These are phyloP conservation scores for Acorus gramineus DNA, from an alignment of 106 monocot species.

Conservation along the genomic window DNA sequence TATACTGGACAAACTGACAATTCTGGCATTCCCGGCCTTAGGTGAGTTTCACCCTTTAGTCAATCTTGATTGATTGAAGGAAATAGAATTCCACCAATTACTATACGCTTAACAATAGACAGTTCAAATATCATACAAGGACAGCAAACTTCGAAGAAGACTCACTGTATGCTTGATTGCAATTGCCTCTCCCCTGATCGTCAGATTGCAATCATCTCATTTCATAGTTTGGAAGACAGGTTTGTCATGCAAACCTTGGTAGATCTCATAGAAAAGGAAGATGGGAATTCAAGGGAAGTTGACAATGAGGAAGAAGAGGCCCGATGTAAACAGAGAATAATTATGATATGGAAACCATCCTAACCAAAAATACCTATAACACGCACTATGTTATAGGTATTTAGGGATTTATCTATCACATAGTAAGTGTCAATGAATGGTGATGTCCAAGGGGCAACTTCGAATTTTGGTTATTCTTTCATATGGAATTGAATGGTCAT, in stretches of 20 bases:
- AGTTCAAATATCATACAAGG: conserved; percentile 51
- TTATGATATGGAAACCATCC: conserved; percentile 46
- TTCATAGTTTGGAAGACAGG: conserved; percentile 95
- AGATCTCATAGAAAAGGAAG: conserved; percentile 35
- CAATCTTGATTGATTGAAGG: conserved; percentile 26
- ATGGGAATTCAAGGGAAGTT: conserved; percentile 6
- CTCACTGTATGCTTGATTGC: conserved; percentile 60
- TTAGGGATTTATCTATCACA: no score
- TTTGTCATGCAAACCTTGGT: conserved; percentile 88
- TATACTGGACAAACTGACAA: no score
- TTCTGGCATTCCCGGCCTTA: no score
- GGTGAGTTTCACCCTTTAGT: no score
- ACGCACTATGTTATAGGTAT: conserved; percentile 61
- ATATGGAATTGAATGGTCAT: no score
- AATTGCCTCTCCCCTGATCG: conserved; percentile 77
- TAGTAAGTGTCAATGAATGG: no score
- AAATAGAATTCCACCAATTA: conserved; percentile 80
- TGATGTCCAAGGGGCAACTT: no score
- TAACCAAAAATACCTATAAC: conserved; percentile 82
- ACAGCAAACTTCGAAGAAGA: conserved; percentile 50
- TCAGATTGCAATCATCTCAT: conserved; percentile 84
- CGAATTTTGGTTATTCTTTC: no score
- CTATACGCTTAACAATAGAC: conserved; percentile 90
- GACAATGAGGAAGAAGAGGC: conserved; percentile 21
- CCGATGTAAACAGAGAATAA: conserved; percentile 50